Base-by-base conservation (phyloP, 768 basidiomycete genomes). In the Zangia roseola region DNA sequence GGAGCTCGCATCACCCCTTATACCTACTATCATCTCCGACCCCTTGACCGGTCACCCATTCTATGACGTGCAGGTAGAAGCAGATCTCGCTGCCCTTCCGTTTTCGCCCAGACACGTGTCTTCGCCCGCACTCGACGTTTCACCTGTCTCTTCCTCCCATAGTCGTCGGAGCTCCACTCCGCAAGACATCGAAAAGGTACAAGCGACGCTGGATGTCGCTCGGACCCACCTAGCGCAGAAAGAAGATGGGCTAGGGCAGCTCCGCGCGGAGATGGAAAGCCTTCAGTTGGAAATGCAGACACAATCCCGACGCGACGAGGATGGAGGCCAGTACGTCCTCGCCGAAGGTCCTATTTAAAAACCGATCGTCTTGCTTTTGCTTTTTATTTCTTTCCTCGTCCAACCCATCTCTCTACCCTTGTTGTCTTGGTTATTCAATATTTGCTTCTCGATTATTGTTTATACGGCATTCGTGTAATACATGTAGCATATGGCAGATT, bases 1-100 rank as follows among this genome's bases (percentile, higher is more conserved):
- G 79, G 78, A 79, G 39, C 72, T 81, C 5, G 78, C 71, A 5
- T 77, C 78, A 6, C 78, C 79, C n/a, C 61, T 80, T 10, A 43
- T 69, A 40, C 75, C 75, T 13, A 72, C 60, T 12, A 52, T 58
- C n/a, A 35, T 63, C 16, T 47, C 61, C 6, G 30, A 42, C 3
- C 45, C 14, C 10, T 17, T 60, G 17, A 44, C 67, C 1, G 21
- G 14, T 2, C 37, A 20, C 13, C 23, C 31, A 10, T 21, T 26
- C 23, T 31, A 26, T 9, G 40, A 23, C 17, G 12, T 39, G 35
- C 35, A 26, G 16, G 10, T 48, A 4, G 60, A 62, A 39, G 8
- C 23, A 1, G 52, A 59, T 37, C 50, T 63, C 16, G 47, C 56
- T 1, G 55, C 51, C 6, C 47, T 63, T 13, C 52, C 47, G 5